Base-by-base conservation (phyloP, 768 basidiomycete genomes). In the Fistulinella prunicolor region DNA sequence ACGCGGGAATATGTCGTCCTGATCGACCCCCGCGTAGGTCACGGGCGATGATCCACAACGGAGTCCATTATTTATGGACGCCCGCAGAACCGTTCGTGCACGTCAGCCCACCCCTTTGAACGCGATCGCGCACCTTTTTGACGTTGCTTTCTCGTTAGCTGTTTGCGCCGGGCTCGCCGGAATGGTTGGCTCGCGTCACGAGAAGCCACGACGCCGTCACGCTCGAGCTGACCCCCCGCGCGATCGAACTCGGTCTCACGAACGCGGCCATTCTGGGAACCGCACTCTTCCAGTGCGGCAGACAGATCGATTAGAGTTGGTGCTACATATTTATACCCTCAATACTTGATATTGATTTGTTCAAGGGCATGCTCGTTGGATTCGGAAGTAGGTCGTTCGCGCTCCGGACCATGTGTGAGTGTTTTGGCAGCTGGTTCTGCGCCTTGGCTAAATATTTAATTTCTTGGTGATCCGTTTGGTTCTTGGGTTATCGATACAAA, bases 201-300 rank as follows among this genome's bases (percentile, higher is more conserved):
- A 73, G 73, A 48, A 61, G 61, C 22, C 68, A 76, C 19, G 71
- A 72, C 17, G 66, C 63, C 5, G 66, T 85, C 47, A 61, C 66
- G 3, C 72, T 86, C 16, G 81, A 85, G 46, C 60, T 86, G 47
- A 79, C 80, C 2, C 64, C 75, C 1, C 74, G 79, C 37, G 81
- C 79, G 13, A 65, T 84, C 26, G 75, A 80, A 47, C 67, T 75
- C 8, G 76, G 75, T 14, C 72, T 86, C 16, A 68, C 83, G 5
- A 78, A 85, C 20, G 60, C 71, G 8, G 64, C 71, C 47, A 59
- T 85, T 22, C 69, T 79, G 9, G 81, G 79, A 0, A 73, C 79
- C 0, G 55, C 79, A 6, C 67, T 86, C 20, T 68, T 86, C 37
- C 79, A 78, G 49, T 81, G 73, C 42, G 84, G 84, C n/a, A 77